Evolutionary conservation across 805 yeast genomes (phyloP), one percentile per base, ranked within the genome.

Genomic region (Candida insectalens): DNA sequence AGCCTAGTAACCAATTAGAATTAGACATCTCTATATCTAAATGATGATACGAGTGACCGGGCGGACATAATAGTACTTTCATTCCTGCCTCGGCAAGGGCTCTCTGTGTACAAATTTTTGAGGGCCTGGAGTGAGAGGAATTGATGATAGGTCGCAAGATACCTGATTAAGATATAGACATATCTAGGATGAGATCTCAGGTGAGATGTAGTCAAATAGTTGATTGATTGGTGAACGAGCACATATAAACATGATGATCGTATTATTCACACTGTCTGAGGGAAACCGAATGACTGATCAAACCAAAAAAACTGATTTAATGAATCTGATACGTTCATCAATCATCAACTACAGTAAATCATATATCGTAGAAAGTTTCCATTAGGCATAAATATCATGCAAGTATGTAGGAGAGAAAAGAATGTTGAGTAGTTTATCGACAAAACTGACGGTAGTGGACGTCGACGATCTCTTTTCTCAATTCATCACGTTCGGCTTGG

Each of bases 231-330:
- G 23, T 21, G 23, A 21, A 12, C 7, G 7, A 12, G 10, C 23
- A 21, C 7, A 21, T 21, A 21, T 3, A 14, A 30, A n/a, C n/a
- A 25, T 32, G 35, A 32, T 32, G 33, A 31, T 30, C 29, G 49
- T 50, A 7, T 47, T 69, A 71, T 71, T 71, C 77, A 71, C 73
- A 69, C 73, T 68, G 71, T 68, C 66, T 56, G 69, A 67, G 66
- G 53, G 47, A 38, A 34, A 36, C 41, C 50, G 57, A 36, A 48
- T 60, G 67, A 60, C 55, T 57, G 43, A 44, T 40, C 39, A 40
- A 17, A 51, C 49, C 45, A 48, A 57, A 60, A 59, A 63, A 54
- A 68, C 74, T 68, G 74, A 67, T 68, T 67, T 68, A 65, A 65
- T 65, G 71, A 65, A 56, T 64, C 71, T 65, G 71, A 65, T 42